Evolutionary conservation across 176 grass and related monocot genomes (phyloP).

Genomic region (Musa troglodytarum): DNA sequence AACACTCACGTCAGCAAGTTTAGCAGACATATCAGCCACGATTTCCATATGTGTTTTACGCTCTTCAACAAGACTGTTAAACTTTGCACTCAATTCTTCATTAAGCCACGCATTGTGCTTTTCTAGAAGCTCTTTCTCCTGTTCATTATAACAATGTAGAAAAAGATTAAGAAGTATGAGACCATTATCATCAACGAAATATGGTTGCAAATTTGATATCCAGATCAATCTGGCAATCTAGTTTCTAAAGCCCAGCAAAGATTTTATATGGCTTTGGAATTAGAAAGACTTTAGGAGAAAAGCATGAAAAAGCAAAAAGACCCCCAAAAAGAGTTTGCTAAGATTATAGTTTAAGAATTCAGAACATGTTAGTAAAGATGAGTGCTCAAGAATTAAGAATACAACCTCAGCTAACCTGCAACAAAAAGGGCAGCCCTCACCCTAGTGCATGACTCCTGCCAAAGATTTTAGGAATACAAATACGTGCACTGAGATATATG

Average conservation of each 20-base stretch:
- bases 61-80: slow-evolving; percentile 43
- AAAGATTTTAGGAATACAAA: too few species aligned
- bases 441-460: too few species aligned
- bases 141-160: slow-evolving; percentile 20
- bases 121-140: slow-evolving; percentile 90
- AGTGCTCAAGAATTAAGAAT: too few species aligned
- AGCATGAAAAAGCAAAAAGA: too few species aligned
- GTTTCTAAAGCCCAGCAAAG: background rate
- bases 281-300: too few species aligned
- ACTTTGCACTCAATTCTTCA: slow-evolving; percentile 69
- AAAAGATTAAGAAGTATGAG: background rate
- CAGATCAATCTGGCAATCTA: background rate
- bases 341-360: too few species aligned
- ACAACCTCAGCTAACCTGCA: too few species aligned
- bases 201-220: background rate
- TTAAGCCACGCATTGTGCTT: slow-evolving; percentile 80
- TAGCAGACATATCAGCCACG: slow-evolving; percentile 69
- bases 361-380: too few species aligned
- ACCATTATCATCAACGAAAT: background rate
- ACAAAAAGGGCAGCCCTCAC: too few species aligned
- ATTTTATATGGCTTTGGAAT: too few species aligned
- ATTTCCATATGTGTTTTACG: slow-evolving; percentile 71
- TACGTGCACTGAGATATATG: too few species aligned
- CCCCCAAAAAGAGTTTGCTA: too few species aligned
- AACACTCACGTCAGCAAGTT: slow-evolving; percentile 57